Percentiles rank a stretch among this genome's conserved stretches.
Evolutionary conservation across 805 yeast genomes (phyloP).

Genomic region (Yarrowia divulgata): DNA sequence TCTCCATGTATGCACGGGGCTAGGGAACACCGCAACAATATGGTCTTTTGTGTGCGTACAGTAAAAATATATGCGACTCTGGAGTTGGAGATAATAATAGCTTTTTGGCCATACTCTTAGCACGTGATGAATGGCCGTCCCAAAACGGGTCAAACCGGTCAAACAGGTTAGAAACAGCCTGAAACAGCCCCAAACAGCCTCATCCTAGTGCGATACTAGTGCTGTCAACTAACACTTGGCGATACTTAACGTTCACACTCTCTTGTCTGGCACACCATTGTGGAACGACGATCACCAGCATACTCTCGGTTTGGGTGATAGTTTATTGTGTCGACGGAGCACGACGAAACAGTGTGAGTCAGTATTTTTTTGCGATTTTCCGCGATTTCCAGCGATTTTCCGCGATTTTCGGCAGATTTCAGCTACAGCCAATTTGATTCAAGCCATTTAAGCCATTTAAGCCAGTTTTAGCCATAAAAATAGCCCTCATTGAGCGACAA

Average conservation of each 20-base stretch:
- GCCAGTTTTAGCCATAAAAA: too few relatives aligned
- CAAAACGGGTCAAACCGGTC: too few relatives aligned
- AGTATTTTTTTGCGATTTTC: not conserved
- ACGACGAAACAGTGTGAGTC: too few relatives aligned
- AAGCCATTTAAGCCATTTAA: too few relatives aligned
- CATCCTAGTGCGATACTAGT: too few relatives aligned
- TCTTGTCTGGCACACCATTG: not conserved
- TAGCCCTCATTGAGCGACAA: too few relatives aligned
- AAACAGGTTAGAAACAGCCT: too few relatives aligned
- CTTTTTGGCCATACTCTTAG: not conserved
- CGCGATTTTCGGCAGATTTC: too few relatives aligned
- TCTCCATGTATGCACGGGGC: conserved; percentile 11
- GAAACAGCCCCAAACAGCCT: too few relatives aligned
- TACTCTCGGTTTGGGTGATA: conserved; percentile 18
- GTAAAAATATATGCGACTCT: not conserved
- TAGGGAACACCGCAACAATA: conserved; percentile 18
- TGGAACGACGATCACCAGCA: conserved; percentile 11
- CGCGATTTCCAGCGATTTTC: not conserved
- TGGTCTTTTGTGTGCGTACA: conserved; percentile 1
- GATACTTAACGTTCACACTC: not conserved
- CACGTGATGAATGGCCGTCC: not conserved
- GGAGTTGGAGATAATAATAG: conserved; percentile 11
- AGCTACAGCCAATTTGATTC: too few relatives aligned
- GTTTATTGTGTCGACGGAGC: not conserved
- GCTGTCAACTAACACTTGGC: too few relatives aligned